Base-by-base conservation (phyloP, 208 protist species). In the Strigomonas culicis region DNA sequence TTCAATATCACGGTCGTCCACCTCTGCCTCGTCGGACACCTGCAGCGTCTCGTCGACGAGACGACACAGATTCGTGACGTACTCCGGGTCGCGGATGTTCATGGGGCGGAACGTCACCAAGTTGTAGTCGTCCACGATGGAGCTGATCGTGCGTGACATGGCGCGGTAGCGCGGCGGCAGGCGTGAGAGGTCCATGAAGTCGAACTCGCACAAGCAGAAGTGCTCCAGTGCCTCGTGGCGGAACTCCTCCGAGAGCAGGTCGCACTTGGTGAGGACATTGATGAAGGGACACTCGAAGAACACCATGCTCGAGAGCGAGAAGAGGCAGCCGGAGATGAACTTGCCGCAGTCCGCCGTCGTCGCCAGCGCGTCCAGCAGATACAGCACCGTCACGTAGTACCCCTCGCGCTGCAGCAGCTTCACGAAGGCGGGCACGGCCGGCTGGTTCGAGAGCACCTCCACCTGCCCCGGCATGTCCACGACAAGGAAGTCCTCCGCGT, bases 391-490 rank as follows among this genome's bases (percentile, higher is more conserved):
- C 2, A 86, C 84, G 67, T 88, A 79, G 62, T 90, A 95, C 10
- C 90, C 92, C 59, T 90, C 73, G 1, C 80, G 78, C 50, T 84
- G 90, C 44, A 93, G 98, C 69, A 86, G 66, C 13, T 76, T 73
- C 27, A 90, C 81, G 69, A 98, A 92, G 0, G 82, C 75, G 31
- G 92, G 86, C 4, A 99, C 86, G 8, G 85, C 75, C 1, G 91
- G 76, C 68, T 98, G 71, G 70, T 99, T 98, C 43, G 97, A 98
- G 66, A 99, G 99, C 47, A 99, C 90, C 86, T 99, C 98, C 41
- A 99, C 97, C 86, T 99, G 99, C 31, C 99, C 99, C 0, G 99
- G 99, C 82, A 97, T 98, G 80, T 99, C 99, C 56, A 99, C 94
- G 36, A 99, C 82, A n/a, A 99, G 68, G 66, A 99, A 99, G 59